Evolutionary conservation across 495 filamentous ascomycete genomes (phyloP), one percentile per base, ranked within the genome.

Genomic region (Parathielavia hyrcaniae): DNA sequence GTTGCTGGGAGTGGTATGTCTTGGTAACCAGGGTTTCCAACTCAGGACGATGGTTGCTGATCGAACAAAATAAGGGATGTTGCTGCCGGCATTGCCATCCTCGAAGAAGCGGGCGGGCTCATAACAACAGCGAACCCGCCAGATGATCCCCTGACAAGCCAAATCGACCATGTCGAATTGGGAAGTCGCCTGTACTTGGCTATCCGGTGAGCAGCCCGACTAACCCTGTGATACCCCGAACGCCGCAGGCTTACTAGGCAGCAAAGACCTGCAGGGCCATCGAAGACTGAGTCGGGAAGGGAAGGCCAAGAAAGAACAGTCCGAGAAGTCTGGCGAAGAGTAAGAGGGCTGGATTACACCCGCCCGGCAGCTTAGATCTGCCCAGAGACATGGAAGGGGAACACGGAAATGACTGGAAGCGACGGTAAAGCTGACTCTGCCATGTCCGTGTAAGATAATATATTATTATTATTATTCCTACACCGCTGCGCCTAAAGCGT

Each of bases 41-140:
- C 41, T 16, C 14, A 12, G 22, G 30, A 12, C 17, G 16, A 19
- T 49, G 17, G 30, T 10, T 36, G 22, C 43, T 51, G 36, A 58
- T 40, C 6, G 26, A 39, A 2, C 16, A 17, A n/a, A 5, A 12
- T 13, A 51, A 73, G 71, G 88, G 89, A 91, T 76, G 87, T 91
- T 5, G 88, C 87, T 57, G 89, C 89, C 7, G 89, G 84, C 1
- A 89, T 88, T 77, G 81, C 87, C 4, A 84, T 93, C 61, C 71
- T 93, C 22, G 75, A 77, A 30, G 89, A 93, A 69, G 87, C 88
- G 0, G 85, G 85, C 12, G 85, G 85, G 0, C 65, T 87, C 16
- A 73, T 87, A 4, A 87, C 85, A 8, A 83, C 83, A 20, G 85
- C 84, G 0, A 86, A 86, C 61, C 83, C 85, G 4, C 83, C 85